A percentile compares a stretch with the other conserved stretches of the same genome.
These are phyloP conservation scores for Naumovozyma baii DNA, from an alignment of 805 yeast genomes.

Conservation along the genomic window DNA sequence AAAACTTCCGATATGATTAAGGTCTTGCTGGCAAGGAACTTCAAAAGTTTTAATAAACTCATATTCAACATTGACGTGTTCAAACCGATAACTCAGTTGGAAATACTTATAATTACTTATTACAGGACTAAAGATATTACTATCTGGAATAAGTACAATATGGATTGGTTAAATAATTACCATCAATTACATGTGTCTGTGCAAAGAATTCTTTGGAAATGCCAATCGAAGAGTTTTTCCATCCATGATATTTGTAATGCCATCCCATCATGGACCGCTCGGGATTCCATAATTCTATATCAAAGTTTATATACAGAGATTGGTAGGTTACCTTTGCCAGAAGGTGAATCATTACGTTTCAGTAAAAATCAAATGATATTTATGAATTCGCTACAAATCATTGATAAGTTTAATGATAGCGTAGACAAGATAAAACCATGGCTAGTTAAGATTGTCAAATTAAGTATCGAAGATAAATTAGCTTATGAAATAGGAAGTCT, in stretches of 20 bases:
- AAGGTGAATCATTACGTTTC: slow-evolving; percentile 1
- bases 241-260: slow-evolving; percentile 1
- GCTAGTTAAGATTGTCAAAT: slow-evolving; percentile 17
- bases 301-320: slow-evolving; percentile 24
- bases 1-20: slow-evolving; percentile 10
- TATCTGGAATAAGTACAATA: slow-evolving; percentile 8
- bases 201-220: slow-evolving; percentile 23
- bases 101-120: slow-evolving; percentile 17
- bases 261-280: slow-evolving; percentile 2
- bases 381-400: slow-evolving; percentile 11
- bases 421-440: slow-evolving; percentile 6
- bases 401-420: slow-evolving; percentile 5
- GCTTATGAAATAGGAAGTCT: neutral
- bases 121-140: slow-evolving; percentile 13
- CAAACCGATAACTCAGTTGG: slow-evolving; percentile 7
- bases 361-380: slow-evolving; percentile 18
- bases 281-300: slow-evolving; percentile 16
- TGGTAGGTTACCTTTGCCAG: slow-evolving; percentile 10
- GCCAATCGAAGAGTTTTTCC: slow-evolving; percentile 3
- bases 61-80: slow-evolving; percentile 15
- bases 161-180: slow-evolving; percentile 13
- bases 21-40: slow-evolving; percentile 16
- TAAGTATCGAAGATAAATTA: slow-evolving; percentile 21
- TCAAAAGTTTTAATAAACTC: slow-evolving; percentile 13
- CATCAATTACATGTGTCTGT: slow-evolving; percentile 10